Base-by-base conservation (phyloP, 208 protist species). In the Leishmania major region DNA sequence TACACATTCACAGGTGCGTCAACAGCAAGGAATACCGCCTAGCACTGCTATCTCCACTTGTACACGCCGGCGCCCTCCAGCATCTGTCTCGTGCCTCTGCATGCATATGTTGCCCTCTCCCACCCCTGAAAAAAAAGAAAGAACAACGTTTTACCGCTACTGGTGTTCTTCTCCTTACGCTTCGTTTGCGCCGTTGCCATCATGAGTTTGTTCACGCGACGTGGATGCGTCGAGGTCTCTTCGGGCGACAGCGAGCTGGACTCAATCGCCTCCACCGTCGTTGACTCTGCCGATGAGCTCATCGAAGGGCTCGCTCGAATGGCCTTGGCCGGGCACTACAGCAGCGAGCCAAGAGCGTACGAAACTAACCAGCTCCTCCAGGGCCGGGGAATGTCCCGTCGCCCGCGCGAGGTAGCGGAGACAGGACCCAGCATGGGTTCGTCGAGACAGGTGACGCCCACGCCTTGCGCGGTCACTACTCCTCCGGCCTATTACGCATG, bases 191-290 rank as follows among this genome's bases (percentile, higher is more conserved):
- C 35, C 47, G 31, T 11, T 51, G 37, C 3, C n/a, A 31, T 7
- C 8, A 94, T 94, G 91, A 94, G 88, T 80, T 82, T 94, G n/a
- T 87, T 89, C 43, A 89, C 86, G 31, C 73, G 88, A 31, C 87
- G 78, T 7, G 71, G 75, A 1, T 71, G 78, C 10, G 76, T 94
- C n/a, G 84, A 85, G 31, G 78, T 94, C 4, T 88, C 88, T 74
- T 82, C 74, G 35, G 80, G 40, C 66, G 86, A 87, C 75, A 86
- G 84, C 74, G 81, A 85, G 60, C 59, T 74, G 45, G 70, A 88
- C 77, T 77, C 81, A 78, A 49, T 73, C 62, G 83, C 79, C 80
- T 85, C 82, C 78, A 84, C 81, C 69, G 70, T 55, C 57, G 70
- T 60, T 53, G 85, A 82, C 55, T 82, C 75, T 35, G 82, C 89